Evolutionary conservation across 257 asterid genomes (phyloP), one percentile per base, ranked within the genome.

Genomic region (Sherardia arvensis): DNA sequence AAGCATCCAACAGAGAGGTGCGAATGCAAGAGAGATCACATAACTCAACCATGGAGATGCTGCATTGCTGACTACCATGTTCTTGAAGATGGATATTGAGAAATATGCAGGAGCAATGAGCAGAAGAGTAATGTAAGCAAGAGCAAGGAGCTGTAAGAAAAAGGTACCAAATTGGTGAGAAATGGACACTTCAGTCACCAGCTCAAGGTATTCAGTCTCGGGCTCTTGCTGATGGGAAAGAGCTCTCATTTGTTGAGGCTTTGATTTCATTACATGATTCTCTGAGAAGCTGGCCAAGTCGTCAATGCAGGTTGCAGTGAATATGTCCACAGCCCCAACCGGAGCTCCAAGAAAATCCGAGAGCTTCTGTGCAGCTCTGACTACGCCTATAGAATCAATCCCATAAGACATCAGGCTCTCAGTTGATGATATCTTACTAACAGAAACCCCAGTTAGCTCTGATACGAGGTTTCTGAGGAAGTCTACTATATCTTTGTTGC

Each of bases 341-440:
- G 88, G 95, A 4, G 76, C 85, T 49, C 88, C 89, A 1, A 89
- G 91, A 77, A 84, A 89, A 67, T 85, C 89, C 0, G 95, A 84
- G 51, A 90, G 94, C 82, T 85, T 90, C 68, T 90, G 97, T 69
- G 97, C 95, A 60, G 97, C 95, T 77, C 94, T 76, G 32, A 87
- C 97, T 48, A 90, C 97, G n/a, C 97, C 97, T 67, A 90, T 90
- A 22, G 97, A 90, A 76, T 90, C 95, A 58, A 90, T 83, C 47
- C 97, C 97, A 66, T 90, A 90, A 55, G 89, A 71, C 28, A 68
- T 67, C 71, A 90, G 83, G 70, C 76, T 90, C 1, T 81, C 94
- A 32, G 82, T 78, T 12, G 87, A 74, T 34, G 90, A 80, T 67
- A 90, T 84, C 69, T 84, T 87, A 76, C 75, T 64, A 25, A 76